These are phyloP conservation scores for Martiniozyma asiatica DNA, from an alignment of 1,139 yeast species.

Conservation along the genomic window DNA sequence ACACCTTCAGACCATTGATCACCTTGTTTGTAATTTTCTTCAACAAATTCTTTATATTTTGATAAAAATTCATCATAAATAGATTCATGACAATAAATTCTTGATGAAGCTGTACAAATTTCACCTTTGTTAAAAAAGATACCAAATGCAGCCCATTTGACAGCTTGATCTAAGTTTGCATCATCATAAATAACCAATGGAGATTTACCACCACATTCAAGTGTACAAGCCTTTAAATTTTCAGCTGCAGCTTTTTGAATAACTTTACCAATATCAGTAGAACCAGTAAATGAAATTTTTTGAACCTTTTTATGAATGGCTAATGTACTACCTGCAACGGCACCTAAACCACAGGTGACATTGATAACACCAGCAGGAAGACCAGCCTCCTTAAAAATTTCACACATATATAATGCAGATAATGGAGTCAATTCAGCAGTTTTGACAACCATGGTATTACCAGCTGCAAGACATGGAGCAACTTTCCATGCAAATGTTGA, in stretches of 20 bases:
- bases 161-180: constrained; percentile 48
- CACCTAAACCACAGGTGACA: constrained; percentile 42
- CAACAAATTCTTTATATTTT: constrained; percentile 35
- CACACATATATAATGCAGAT: constrained; percentile 37
- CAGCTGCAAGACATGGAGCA: constrained; percentile 54
- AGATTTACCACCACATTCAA: constrained; percentile 55
- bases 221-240: constrained; percentile 42
- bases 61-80: constrained; percentile 32
- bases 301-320: constrained; percentile 38
- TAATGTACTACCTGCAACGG: constrained; percentile 38
- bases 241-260: constrained; percentile 42
- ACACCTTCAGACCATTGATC: constrained; percentile 42
- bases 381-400: constrained; percentile 37
- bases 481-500: constrained; percentile 50
- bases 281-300: constrained; percentile 48
- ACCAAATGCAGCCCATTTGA: constrained; percentile 49
- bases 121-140: constrained; percentile 48
- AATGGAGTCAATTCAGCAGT: constrained; percentile 49
- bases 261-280: constrained; percentile 44
- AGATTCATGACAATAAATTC: constrained; percentile 35
- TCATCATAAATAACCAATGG: constrained; percentile 44
- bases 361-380: constrained; percentile 49
- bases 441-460: constrained; percentile 43
- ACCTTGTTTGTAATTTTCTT: constrained; percentile 44
- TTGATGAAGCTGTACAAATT: constrained; percentile 46